Evolutionary conservation across 2,329 filamentous ascomycete genomes (phyloP).

Genomic region (Ascochyta viciae-villosae): DNA sequence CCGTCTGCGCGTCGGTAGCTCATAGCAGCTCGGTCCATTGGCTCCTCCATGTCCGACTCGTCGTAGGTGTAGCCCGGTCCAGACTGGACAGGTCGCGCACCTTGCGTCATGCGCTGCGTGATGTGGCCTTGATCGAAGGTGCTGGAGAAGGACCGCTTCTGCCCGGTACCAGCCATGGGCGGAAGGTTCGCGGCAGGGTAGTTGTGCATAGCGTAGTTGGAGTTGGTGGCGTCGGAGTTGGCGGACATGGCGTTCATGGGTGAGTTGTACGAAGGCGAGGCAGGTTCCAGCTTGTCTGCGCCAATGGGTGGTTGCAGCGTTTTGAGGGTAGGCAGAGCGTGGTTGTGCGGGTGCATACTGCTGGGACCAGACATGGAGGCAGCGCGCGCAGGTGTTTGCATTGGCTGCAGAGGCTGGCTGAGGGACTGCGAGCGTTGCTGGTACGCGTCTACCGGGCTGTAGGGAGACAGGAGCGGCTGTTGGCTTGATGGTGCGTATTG

Average conservation of each 20-base stretch:
- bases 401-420: constrained; percentile 42
- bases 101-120: constrained; percentile 53
- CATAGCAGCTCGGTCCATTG: constrained; percentile 51
- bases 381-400: constrained; percentile 44
- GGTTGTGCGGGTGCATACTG: constrained; percentile 40
- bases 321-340: constrained; percentile 54
- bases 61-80: constrained; percentile 43
- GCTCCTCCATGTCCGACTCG: constrained; percentile 50
- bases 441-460: constrained; percentile 47
- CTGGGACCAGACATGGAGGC: constrained; percentile 37
- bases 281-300: constrained; percentile 50
- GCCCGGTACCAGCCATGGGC: constrained; percentile 35
- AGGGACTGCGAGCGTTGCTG: constrained; percentile 47
- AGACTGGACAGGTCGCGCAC: constrained; percentile 51
- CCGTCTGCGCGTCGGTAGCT: constrained; percentile 58
- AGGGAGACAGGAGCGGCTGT: constrained; percentile 38
- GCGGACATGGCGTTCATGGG: constrained; percentile 46
- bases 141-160: constrained; percentile 56
- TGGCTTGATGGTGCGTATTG: constrained; percentile 47
- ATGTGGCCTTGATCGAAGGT: constrained; percentile 55
- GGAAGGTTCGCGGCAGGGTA: constrained; percentile 39
- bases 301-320: constrained; percentile 45
- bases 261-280: constrained; percentile 54
- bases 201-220: constrained; percentile 35
- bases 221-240: constrained; percentile 37